These are phyloP conservation scores for Phytophthora syringae DNA, from an alignment of 352 stramenopile genomes.

Conservation along the genomic window DNA sequence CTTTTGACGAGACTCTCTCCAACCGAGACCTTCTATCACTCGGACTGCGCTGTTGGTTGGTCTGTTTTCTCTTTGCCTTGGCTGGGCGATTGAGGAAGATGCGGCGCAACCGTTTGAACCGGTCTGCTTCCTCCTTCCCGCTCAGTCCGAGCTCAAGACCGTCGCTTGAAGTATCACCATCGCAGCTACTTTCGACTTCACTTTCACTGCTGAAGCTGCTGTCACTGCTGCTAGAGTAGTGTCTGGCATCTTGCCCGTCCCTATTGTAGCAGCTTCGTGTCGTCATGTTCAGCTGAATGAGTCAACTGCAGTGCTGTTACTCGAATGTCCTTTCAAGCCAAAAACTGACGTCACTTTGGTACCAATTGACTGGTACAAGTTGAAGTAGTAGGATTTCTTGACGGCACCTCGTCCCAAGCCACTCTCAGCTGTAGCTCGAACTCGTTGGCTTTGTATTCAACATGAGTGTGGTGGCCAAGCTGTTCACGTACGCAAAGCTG, in stretches of 20 bases:
- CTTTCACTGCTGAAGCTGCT: constrained; percentile 30
- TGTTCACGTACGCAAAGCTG: constrained; percentile 30
- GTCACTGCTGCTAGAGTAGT: constrained; percentile 21
- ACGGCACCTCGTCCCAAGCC: constrained; percentile 24
- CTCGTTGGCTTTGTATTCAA: background rate
- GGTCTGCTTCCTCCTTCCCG: constrained; percentile 41
- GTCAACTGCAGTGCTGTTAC: background rate
- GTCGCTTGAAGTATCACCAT: constrained; percentile 23
- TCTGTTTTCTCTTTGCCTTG: constrained; percentile 10
- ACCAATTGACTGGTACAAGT: constrained; percentile 16
- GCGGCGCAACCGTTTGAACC: constrained; percentile 58
- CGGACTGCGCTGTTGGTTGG: constrained; percentile 6
- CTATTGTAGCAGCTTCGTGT: constrained; percentile 2
- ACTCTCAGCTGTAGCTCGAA: background rate
- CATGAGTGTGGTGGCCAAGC: constrained; percentile 40
- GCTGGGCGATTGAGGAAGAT: constrained; percentile 72
- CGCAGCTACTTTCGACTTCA: constrained; percentile 14
- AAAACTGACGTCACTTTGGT: constrained; percentile 25
- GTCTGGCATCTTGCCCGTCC: background rate
- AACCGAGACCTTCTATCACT: background rate
- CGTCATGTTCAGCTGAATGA: constrained; percentile 14
- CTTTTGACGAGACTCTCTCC: background rate
- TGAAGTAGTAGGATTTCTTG: constrained; percentile 32
- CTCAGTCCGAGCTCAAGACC: constrained; percentile 24
- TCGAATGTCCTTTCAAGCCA: constrained; percentile 16